Conservation (phyloP, 2,329 filamentous ascomycete species). For the Aspergillus flavus region DNA sequence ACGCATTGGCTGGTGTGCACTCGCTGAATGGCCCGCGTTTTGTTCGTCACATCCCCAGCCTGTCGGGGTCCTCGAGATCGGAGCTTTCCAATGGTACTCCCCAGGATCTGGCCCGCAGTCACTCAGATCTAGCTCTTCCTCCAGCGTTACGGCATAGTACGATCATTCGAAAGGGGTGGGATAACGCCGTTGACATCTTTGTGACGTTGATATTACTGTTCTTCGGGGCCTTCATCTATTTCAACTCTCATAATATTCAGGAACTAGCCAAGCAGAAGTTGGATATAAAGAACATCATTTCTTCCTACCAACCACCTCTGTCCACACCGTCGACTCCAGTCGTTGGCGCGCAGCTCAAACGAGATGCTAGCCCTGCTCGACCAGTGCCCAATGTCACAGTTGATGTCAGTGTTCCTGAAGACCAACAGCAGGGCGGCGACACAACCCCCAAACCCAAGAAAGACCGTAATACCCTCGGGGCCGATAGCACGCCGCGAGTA, state of each 20-base stretch:
- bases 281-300: conserved; percentile 49
- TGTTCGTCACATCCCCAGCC: conserved; percentile 46
- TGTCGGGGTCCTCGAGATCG: conserved; percentile 42
- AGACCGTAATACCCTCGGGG: conserved; percentile 19
- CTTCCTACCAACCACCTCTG: conserved; percentile 38
- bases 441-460: conserved; percentile 33
- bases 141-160: conserved; percentile 45
- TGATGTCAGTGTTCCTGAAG: conserved; percentile 29
- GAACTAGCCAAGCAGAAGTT: conserved; percentile 48
- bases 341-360: conserved; percentile 32
- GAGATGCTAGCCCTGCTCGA: conserved; percentile 26
- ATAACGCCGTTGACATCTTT: conserved; percentile 48
- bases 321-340: conserved; percentile 44
- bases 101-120: conserved; percentile 35
- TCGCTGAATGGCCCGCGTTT: conserved; percentile 56
- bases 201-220: conserved; percentile 44
- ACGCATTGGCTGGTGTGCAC: conserved; percentile 72
- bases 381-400: conserved; percentile 34
- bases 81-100: conserved; percentile 44
- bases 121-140: conserved; percentile 41
- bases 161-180: conserved; percentile 50
- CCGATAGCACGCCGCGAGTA: conserved; percentile 37
- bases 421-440: conserved; percentile 24
- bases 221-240: conserved; percentile 45
- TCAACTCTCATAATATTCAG: conserved; percentile 45